Percentiles rank a stretch among this genome's conserved stretches.
phyloP scores from a whole-genome alignment of 768 basidiomycete genomes.

The Trametes cubensis region DNA sequence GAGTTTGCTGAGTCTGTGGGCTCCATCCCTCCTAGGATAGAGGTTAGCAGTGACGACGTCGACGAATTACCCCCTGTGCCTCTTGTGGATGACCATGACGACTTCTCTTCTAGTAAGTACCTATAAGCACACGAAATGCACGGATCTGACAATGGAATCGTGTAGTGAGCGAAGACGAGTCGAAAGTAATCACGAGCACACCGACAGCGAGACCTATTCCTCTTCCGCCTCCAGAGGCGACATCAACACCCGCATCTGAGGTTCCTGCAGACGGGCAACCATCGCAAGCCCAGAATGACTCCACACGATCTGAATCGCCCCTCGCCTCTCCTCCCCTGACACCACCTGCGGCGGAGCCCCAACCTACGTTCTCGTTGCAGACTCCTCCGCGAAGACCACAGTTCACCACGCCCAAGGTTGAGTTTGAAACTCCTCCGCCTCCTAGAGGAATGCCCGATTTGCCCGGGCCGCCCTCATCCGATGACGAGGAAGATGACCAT shows the following conservation, averaged over 20 bases:
- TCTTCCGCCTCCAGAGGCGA: constrained; percentile 21
- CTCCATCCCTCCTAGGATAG: constrained; percentile 29
- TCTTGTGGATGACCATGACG: constrained; percentile 18
- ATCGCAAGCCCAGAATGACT: background rate
- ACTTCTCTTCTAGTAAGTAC: constrained; percentile 19
- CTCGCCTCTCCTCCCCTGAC: constrained; percentile 36
- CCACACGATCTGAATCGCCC: constrained; percentile 25
- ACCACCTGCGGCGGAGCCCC: constrained; percentile 32
- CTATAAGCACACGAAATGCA: background rate
- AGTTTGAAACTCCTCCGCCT: constrained; percentile 67
- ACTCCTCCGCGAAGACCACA: constrained; percentile 54
- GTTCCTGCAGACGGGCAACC: background rate
- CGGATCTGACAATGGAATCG: background rate
- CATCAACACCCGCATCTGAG: constrained; percentile 11
- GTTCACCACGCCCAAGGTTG: constrained; percentile 45
- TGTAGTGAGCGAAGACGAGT: constrained; percentile 45
- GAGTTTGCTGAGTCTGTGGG: constrained; percentile 34
- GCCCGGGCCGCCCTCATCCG: constrained; percentile 62
- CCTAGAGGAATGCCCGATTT: constrained; percentile 65
- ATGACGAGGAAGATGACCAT: constrained; percentile 47
- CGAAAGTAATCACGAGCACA: constrained; percentile 27
- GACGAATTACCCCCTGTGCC: constrained; percentile 25
- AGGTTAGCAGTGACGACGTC: constrained; percentile 11
- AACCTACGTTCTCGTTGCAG: constrained; percentile 33
- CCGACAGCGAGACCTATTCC: constrained; percentile 28